Percentiles rank a stretch among this genome's conserved stretches.
Evolutionary conservation across 23 red algal species (phyloP).

Genomic region (Chondrus crispus): DNA sequence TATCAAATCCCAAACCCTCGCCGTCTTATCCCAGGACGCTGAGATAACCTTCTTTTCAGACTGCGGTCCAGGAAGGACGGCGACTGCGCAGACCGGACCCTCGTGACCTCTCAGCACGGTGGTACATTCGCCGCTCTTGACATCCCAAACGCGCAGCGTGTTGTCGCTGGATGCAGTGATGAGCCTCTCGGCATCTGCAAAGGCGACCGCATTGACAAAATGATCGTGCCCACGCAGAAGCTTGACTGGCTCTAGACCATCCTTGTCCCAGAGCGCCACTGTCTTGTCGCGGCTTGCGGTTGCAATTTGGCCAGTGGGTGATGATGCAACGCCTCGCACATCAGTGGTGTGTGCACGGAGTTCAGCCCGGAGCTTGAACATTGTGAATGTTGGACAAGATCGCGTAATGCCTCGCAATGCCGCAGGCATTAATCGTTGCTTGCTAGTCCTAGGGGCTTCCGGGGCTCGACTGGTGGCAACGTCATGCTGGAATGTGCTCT

Average conservation of each 20-base stretch:
- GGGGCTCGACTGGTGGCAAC: too few relatives aligned
- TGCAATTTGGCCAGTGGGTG: conserved; percentile 44
- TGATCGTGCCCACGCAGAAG: conserved; percentile 47
- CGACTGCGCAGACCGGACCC: conserved; percentile 34
- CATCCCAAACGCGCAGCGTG: conserved; percentile 74
- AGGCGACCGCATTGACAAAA: conserved; percentile 69
- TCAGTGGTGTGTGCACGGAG: conserved; percentile 60
- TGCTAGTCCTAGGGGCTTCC: too few relatives aligned
- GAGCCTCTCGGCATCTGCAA: neutral
- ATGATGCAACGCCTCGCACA: conserved; percentile 69
- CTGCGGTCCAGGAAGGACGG: neutral
- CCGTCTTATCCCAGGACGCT: conserved; percentile 37
- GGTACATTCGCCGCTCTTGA: conserved; percentile 23
- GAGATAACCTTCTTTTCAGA: neutral
- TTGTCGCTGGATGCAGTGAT: conserved; percentile 69
- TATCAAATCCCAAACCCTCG: conserved; percentile 39
- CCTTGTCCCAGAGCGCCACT: conserved; percentile 49
- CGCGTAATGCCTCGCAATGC: too few relatives aligned
- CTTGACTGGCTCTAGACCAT: neutral
- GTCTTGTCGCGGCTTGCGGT: conserved; percentile 69
- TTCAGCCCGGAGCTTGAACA: conserved; percentile 67
- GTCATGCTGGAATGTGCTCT: too few relatives aligned
- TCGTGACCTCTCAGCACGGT: conserved; percentile 33
- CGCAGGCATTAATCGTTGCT: too few relatives aligned
- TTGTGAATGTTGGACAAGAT: conserved; percentile 1